Evolutionary conservation across 2,329 filamentous ascomycete species (phyloP).

Genomic region (Aureobasidium sp.): DNA sequence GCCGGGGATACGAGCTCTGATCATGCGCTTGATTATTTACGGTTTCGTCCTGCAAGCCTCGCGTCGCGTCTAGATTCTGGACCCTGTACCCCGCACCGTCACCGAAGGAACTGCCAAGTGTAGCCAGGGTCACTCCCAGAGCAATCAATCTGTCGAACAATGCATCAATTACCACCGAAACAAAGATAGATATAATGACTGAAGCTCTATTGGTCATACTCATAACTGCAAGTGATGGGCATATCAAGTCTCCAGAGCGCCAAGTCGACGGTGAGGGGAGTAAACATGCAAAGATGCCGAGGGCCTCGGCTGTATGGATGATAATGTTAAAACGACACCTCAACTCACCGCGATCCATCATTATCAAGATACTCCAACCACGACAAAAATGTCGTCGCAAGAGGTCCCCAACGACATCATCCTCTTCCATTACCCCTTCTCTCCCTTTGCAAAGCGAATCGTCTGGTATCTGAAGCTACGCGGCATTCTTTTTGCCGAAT

Average conservation of each 20-base stretch:
- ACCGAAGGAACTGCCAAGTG: neutral
- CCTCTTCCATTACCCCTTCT: slow-evolving; percentile 57
- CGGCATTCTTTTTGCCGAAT: slow-evolving; percentile 57
- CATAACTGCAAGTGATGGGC: no score
- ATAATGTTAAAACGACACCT: neutral
- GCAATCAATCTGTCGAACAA: neutral
- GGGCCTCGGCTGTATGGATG: neutral
- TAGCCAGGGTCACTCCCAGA: neutral
- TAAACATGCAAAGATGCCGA: neutral
- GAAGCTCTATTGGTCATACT: neutral
- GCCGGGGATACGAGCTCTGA: neutral
- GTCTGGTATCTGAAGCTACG: slow-evolving; percentile 60
- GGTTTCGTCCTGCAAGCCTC: neutral
- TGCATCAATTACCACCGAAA: neutral
- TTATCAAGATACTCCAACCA: neutral
- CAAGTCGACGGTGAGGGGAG: neutral
- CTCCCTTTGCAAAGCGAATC: slow-evolving; percentile 55
- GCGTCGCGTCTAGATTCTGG: neutral
- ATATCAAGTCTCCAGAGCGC: neutral
- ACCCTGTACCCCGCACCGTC: neutral
- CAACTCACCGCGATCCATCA: neutral
- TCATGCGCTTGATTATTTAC: neutral
- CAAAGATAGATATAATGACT: neutral
- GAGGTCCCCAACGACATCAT: slow-evolving; percentile 40
- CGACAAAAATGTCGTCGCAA: slow-evolving; percentile 17